phyloP scores from a whole-genome alignment of 345 rosid genomes.

The Gossypium mustelinum region DNA sequence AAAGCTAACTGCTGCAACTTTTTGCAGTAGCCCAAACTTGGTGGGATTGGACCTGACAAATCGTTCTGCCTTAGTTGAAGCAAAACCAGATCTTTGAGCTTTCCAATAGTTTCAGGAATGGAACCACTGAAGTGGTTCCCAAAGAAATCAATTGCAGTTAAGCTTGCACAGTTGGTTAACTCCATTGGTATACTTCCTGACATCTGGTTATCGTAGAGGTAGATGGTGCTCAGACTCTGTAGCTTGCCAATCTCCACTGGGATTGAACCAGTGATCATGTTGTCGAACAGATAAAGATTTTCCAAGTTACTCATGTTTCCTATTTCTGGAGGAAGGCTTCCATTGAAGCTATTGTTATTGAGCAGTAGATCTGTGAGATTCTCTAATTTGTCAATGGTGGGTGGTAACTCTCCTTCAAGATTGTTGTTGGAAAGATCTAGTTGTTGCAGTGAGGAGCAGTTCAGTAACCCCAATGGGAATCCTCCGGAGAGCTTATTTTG shows the following conservation, averaged over 20 bases:
- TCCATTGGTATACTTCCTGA: constrained; percentile 68
- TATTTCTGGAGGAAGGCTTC: constrained; percentile 45
- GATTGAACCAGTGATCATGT: constrained; percentile 57
- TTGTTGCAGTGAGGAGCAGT: constrained; percentile 51
- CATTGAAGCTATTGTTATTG: constrained; percentile 48
- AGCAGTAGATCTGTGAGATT: constrained; percentile 41
- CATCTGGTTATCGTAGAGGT: constrained; percentile 70
- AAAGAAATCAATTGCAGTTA: constrained; percentile 57
- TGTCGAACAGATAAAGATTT: constrained; percentile 51
- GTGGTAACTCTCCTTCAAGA: constrained; percentile 53
- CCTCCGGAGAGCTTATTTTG: constrained; percentile 55
- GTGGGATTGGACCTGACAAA: constrained; percentile 68
- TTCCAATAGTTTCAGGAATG: constrained; percentile 68
- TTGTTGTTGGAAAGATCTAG: constrained; percentile 61
- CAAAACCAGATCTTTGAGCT: constrained; percentile 51
- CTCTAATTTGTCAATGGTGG: constrained; percentile 46
- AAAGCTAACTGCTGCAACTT: constrained; percentile 52
- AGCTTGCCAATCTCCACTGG: constrained; percentile 66
- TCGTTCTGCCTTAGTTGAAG: constrained; percentile 88
- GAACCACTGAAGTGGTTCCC: constrained; percentile 69
- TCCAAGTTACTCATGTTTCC: constrained; percentile 63
- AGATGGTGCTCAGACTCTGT: constrained; percentile 41
- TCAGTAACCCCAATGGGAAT: constrained; percentile 55
- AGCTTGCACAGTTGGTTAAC: constrained; percentile 66
- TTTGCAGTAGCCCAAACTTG: constrained; percentile 73